Evolutionary conservation across 2,329 filamentous ascomycete species (phyloP), one percentile per base, ranked within the genome.

Genomic region (Neoscytalidium dimidiatum): DNA sequence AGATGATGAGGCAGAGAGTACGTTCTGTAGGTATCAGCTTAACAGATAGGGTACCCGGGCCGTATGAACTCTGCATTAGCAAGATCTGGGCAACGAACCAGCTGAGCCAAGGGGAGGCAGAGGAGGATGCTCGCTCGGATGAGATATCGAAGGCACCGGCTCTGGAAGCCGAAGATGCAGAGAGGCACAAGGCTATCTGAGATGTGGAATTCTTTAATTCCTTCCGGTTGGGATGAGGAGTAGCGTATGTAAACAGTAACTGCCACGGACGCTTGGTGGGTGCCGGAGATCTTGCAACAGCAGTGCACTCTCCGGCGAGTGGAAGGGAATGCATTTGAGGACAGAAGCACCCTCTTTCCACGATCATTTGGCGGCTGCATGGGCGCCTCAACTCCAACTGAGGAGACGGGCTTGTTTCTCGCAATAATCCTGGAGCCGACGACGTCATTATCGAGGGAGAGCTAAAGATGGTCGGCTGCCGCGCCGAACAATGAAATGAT

Each of bases 61-160:
- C 92, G 0, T 99, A 94, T 78, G 91, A 96, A 77, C 82, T 99
- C 43, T 90, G 88, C 67, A 89, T 99, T 62, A 90, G 94, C 73
- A 86, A 88, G 67, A 88, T 97, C 19, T 99, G 94, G 92, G 94
- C 94, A 0, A 97, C 94, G 0, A 97, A 97, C 74, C 81, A 86
- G 23, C 67, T 69, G 69, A 62, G 71, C 62, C 66, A 79, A 69
- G 69, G 79, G 67, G 68, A 62, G 11, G 26, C n/a, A 1, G 31
- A n/a, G n/a, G 35, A 51, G 19, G 61, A 76, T 72, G 52, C 69
- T 70, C 69, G 67, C 52, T 51, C 68, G 64, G 65, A 75, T 70
- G 73, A 74, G 19, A 71, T 66, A 53, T 46, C 62, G 1, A 44
- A 44, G 33, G 64, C 46, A 14, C 44, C 58, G 3, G n/a, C 33